phyloP scores from a whole-genome alignment of 805 yeast genomes.

The Yamadazyma laniorum region DNA sequence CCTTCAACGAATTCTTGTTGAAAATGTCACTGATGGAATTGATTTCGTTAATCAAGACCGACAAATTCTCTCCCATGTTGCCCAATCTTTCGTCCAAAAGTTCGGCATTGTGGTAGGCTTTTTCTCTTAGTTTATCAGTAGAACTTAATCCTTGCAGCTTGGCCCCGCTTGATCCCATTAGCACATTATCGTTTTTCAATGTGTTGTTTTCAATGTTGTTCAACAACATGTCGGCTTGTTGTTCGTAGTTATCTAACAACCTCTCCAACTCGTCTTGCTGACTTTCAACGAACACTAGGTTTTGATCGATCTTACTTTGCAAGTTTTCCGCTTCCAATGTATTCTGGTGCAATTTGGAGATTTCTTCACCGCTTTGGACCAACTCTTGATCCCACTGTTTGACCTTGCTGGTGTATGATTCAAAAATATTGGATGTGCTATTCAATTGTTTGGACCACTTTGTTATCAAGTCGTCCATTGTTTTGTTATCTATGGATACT shows the following conservation, averaged over 20 bases:
- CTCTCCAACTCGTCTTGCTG: conserved; percentile 91
- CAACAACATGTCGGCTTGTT: conserved; percentile 57
- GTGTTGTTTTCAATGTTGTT: conserved; percentile 32
- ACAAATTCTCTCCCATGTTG: conserved; percentile 69
- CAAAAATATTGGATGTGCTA: conserved; percentile 69
- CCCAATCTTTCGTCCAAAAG: conserved; percentile 78
- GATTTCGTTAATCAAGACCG: conserved; percentile 75
- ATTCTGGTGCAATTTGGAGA: conserved; percentile 72
- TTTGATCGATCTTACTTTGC: conserved; percentile 84
- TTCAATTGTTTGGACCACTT: conserved; percentile 91
- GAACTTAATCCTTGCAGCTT: conserved; percentile 39
- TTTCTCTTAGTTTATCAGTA: conserved; percentile 84
- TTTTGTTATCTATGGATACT: conserved; percentile 81
- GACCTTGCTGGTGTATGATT: conserved; percentile 68
- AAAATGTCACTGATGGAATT: conserved; percentile 80
- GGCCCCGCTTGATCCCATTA: conserved; percentile 15
- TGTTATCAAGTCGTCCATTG: conserved; percentile 86
- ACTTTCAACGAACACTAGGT: conserved; percentile 77
- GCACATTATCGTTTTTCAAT: conserved; percentile 11
- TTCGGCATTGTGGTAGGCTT: conserved; percentile 86
- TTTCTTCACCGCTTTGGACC: conserved; percentile 82
- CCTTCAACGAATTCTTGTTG: conserved; percentile 54
- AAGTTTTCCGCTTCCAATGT: conserved; percentile 80
- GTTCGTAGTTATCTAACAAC: conserved; percentile 79
- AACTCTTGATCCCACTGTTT: conserved; percentile 83